Conservation (phyloP, 208 protist genomes). For the Endotrypanum monterogeii region DNA sequence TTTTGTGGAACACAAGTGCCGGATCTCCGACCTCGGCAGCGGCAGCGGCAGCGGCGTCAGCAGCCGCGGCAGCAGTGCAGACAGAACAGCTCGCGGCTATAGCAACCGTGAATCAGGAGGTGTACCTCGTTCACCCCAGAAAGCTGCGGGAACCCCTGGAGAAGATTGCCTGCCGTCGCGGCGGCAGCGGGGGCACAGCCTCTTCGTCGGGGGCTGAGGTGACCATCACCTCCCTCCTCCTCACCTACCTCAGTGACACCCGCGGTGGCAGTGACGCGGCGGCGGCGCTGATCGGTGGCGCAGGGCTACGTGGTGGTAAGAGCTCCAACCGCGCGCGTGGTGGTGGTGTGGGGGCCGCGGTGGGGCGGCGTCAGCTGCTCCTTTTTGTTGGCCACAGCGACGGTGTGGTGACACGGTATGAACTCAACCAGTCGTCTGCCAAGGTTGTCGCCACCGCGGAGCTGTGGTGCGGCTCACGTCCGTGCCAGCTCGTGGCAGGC, state of each 20-base stretch:
- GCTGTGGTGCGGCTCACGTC: slow-evolving; percentile 54
- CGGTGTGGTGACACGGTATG: slow-evolving; percentile 67
- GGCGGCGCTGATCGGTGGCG: slow-evolving; percentile 16
- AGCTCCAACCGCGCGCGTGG: slow-evolving; percentile 5
- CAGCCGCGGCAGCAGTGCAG: slow-evolving; percentile 9
- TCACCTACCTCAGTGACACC: slow-evolving; percentile 66
- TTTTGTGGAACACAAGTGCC: slow-evolving; percentile 31
- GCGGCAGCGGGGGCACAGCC: neutral
- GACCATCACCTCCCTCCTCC: slow-evolving; percentile 67
- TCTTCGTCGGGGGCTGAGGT: slow-evolving; percentile 7
- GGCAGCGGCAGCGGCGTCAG: slow-evolving; percentile 1
- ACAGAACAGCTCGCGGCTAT: slow-evolving; percentile 62
- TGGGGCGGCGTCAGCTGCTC: slow-evolving; percentile 45
- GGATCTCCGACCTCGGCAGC: slow-evolving; percentile 9
- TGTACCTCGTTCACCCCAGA: slow-evolving; percentile 66
- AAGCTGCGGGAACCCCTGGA: slow-evolving; percentile 72
- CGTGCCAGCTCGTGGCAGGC: slow-evolving; percentile 71
- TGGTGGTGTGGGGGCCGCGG: neutral
- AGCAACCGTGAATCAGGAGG: slow-evolving; percentile 63
- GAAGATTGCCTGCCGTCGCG: slow-evolving; percentile 43
- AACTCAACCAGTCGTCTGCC: slow-evolving; percentile 59
- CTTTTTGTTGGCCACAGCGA: slow-evolving; percentile 77
- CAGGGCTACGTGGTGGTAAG: neutral
- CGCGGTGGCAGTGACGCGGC: slow-evolving; percentile 9
- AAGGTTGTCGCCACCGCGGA: slow-evolving; percentile 54